Conservation (phyloP, 768 basidiomycete species). For the Rhodosporidiobolus odoratus region DNA sequence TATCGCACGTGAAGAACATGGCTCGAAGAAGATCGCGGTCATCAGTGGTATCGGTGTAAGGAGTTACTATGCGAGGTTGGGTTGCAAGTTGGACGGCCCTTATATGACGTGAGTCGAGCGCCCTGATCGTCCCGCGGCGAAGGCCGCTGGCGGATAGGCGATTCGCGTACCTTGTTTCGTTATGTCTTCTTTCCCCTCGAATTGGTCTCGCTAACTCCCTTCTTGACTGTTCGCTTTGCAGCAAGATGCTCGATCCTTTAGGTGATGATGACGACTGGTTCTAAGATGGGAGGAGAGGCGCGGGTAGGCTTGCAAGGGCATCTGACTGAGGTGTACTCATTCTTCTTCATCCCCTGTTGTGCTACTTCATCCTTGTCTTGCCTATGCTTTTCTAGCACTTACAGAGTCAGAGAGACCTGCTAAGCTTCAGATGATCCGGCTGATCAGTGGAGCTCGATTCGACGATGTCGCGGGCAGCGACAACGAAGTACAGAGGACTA, state of each 20-base stretch:
- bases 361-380: no score
- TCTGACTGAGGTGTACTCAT: no score
- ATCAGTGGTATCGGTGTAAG: conserved; percentile 96
- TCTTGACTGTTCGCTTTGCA: background rate
- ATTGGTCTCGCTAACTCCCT: background rate
- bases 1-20: conserved; percentile 95
- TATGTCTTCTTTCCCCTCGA: background rate
- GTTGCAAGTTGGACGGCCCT: conserved; percentile 71
- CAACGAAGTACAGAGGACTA: conserved; percentile 97
- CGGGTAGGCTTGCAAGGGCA: no score
- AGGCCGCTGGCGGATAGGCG: no score
- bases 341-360: no score
- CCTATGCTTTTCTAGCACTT: no score
- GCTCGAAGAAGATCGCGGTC: conserved; percentile 90
- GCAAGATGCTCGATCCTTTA: conserved; percentile 17
- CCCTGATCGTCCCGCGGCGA: background rate
- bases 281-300: background rate
- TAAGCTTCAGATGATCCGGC: no score
- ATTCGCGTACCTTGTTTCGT: no score
- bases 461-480: conserved; percentile 99
- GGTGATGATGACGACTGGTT: conserved; percentile 2
- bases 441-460: no score
- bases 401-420: no score
- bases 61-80: conserved; percentile 62
- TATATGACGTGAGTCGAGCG: conserved; percentile 61